Evolutionary conservation across 1,139 yeast genomes (phyloP), one percentile per base, ranked within the genome.

Genomic region (Nakaseomyces uthaithaninus): DNA sequence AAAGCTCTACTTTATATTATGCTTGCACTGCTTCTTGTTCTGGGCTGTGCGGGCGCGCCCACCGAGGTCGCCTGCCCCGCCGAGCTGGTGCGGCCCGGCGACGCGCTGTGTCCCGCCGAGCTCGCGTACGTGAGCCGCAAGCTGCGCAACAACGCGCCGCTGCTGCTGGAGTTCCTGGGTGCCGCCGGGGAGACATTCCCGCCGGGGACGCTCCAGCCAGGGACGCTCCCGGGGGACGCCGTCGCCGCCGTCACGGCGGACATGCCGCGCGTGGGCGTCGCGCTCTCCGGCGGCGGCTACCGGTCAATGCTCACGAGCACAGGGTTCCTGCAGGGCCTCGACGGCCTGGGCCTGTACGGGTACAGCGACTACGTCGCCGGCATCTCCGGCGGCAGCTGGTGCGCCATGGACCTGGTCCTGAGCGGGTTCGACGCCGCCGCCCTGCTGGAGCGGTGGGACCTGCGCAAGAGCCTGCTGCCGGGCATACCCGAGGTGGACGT

Each of bases 231-330:
- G n/a, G n/a, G n/a, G n/a, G n/a, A n/a, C n/a, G n/a, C n/a, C n/a
- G n/a, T n/a, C n/a, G n/a, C n/a, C 11, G 25, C 11, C 5, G 23
- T 34, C 2, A 3, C 10, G 6, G 27, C 22, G 10, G 25, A 57
- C 27, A 64, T 71, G 0, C 64, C 69, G 0, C 61, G 55, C 7
- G 64, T 77, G 11, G 81, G 78, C 0, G 46, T 79, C 8, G 77
- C 83, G 0, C 56, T 81, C 22, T 79, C 87, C 4, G 91, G 91
- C 3, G 91, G 91, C 9, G 86, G 87, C 0, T 79, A 76, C 50
- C 62, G 89, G 44, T 73, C 89, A 1, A 73, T 81, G 75, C 55
- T 81, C 10, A 69, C 72, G 3, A 82, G 81, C 2, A 80, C 80
- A 2, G 91, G 91, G 1, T 67, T 72, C 12, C 42, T 80, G 1